Percentiles rank a stretch among this genome's conserved stretches.
Evolutionary conservation across 371 early-diverging fungal genomes (phyloP).

Genomic region (Mortierella sp.): DNA sequence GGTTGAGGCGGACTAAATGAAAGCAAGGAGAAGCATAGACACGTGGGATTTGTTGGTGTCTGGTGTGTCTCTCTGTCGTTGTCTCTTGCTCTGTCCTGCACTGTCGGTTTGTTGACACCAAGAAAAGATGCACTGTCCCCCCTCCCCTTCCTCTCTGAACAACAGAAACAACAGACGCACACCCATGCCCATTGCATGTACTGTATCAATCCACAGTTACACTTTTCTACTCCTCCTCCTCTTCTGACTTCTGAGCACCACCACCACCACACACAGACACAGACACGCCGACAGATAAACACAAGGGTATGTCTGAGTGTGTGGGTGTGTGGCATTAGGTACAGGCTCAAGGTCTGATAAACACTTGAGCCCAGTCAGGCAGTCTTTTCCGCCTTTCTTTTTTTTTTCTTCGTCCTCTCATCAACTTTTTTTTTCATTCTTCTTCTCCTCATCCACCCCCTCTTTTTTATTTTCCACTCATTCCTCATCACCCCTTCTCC

Average conservation of each 20-base stretch:
- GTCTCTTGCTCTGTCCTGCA: background rate
- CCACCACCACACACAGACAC: background rate
- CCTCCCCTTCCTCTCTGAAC: background rate
- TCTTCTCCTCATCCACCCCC: background rate
- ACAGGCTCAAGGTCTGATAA: background rate
- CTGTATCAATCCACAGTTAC: background rate
- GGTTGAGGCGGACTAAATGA: no score
- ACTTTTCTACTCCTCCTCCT: background rate
- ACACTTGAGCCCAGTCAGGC: background rate
- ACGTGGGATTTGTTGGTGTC: background rate
- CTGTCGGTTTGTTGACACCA: background rate
- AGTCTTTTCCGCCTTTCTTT: background rate
- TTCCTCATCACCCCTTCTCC: background rate
- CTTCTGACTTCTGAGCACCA: background rate
- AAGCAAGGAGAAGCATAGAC: background rate
- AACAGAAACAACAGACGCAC: background rate
- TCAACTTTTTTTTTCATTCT: conserved; percentile 9
- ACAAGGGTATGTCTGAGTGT: background rate
- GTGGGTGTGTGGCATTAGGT: background rate
- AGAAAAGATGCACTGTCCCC: background rate
- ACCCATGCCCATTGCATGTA: background rate
- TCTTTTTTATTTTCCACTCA: background rate
- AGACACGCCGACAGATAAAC: conserved; percentile 7
- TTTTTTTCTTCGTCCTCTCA: background rate
- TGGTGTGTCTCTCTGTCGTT: background rate